Evolutionary conservation across 1,284 basidiomycete genomes (phyloP), one percentile per base, ranked within the genome.

Genomic region (Erythrobasidium hasegawianum): DNA sequence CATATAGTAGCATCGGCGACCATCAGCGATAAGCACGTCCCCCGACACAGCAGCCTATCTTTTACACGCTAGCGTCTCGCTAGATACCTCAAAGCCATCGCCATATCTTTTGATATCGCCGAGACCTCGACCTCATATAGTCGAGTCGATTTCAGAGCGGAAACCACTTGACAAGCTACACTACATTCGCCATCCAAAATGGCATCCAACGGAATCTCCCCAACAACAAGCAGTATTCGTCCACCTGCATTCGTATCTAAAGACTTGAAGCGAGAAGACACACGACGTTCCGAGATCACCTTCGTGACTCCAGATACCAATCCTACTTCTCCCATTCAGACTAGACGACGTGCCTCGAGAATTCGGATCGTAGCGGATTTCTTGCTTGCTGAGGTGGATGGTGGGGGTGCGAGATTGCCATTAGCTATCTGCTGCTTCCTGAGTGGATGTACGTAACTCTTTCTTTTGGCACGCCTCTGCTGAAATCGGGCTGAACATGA

Each of bases 391-490:
- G 62, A 65, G 38, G n/a, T 65, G 40, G 55, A 65, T 20, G 27
- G 45, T 45, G 22, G n/a, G 3, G 39, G 22, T 11, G 54, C 62
- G 10, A 18, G 56, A 1, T 41, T 65, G 38, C 62, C 62, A 10
- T 20, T 65, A 24, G 55, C 62, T 1, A 52, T 65, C 47, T 47
- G 40, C 27, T 65, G 55, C 62, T 65, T 65, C 56, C 11, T 65
- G 43, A 65, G 56, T 49, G 62, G 62, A 20, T 65, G 61, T 64
- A 40, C 41, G 61, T 49, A 14, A 2, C 18, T 8, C 22, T n/a
- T n/a, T 20, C 8, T 10, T 26, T 18, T 18, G 5, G 2, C 40
- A 9, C 10, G 33, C 4, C 11, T 33, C 4, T 33, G 33, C 4
- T 5, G 33, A 33, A 4, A 18, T 47, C 43, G 7, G 40, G 29